Evolutionary conservation across 495 filamentous ascomycete genomes (phyloP).

Genomic region (Penicillium odoratum): DNA sequence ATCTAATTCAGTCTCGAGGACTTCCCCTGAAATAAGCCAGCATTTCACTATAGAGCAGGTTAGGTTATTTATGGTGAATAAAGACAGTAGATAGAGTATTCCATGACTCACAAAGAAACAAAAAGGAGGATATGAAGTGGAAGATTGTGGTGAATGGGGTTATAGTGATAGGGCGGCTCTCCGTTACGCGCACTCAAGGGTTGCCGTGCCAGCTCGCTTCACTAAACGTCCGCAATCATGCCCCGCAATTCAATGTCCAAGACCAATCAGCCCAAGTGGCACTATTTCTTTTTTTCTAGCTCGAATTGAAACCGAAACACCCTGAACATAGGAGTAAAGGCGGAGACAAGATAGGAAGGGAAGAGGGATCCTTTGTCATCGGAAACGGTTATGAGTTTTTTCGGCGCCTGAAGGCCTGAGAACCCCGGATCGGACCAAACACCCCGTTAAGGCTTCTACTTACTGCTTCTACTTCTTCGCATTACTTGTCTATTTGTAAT

Average conservation of each 20-base stretch:
- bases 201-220: conserved; percentile 20
- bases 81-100: conserved; percentile 2
- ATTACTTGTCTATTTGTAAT: not conserved
- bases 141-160: conserved; percentile 1
- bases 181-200: conserved; percentile 15
- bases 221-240: conserved; percentile 1
- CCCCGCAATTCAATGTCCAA: conserved; percentile 5
- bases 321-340: not conserved
- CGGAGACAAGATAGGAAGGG: not conserved
- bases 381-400: not conserved
- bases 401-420: not conserved
- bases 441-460: not conserved
- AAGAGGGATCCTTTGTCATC: not conserved
- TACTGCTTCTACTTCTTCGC: not conserved
- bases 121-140: not conserved
- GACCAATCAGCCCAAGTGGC: not conserved
- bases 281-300: not conserved
- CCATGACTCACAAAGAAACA: not conserved
- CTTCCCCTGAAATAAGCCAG: conserved; percentile 23
- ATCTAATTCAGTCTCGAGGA: conserved; percentile 26
- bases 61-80: not conserved
- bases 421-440: not conserved
- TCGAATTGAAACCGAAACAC: not conserved
- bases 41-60: conserved; percentile 25
- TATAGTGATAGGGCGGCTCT: conserved; percentile 3